Percentiles rank a stretch among this genome's conserved stretches.
phyloP scores from a whole-genome alignment of 1,284 basidiomycete species.

The Austroboletus niveus region DNA sequence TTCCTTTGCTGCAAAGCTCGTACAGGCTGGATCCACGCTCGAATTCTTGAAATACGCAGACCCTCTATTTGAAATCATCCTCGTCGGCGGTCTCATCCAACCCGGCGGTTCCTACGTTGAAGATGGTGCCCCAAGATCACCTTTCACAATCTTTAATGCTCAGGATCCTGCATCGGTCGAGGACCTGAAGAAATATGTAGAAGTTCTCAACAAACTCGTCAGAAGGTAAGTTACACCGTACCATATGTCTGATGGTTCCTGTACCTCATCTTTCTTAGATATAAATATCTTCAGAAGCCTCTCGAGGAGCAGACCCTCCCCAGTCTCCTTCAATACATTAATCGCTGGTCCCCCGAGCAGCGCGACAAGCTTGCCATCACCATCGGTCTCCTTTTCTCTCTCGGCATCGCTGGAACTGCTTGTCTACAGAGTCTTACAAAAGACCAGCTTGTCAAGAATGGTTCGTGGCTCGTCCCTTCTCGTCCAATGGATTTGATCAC shows the following conservation, averaged over 20 bases:
- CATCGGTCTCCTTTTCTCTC: constrained; percentile 78
- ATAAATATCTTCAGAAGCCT: constrained; percentile 97
- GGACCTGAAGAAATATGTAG: constrained; percentile 89
- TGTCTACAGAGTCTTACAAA: constrained; percentile 84
- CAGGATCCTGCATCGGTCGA: constrained; percentile 75
- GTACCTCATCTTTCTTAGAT: constrained; percentile 48
- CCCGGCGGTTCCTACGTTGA: constrained; percentile 92
- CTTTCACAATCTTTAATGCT: constrained; percentile 83
- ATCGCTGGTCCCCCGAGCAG: constrained; percentile 75
- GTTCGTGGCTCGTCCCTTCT: constrained; percentile 38
- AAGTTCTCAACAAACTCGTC: constrained; percentile 93
- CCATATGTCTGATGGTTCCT: not conserved
- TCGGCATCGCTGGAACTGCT: constrained; percentile 74
- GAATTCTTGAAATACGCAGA: constrained; percentile 97
- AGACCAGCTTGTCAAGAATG: constrained; percentile 94
- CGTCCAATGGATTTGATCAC: not conserved
- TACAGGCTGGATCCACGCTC: constrained; percentile 87
- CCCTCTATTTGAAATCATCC: constrained; percentile 90
- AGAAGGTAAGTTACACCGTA: constrained; percentile 59
- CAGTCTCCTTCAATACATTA: constrained; percentile 84
- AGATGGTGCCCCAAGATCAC: constrained; percentile 75
- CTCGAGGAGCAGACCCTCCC: constrained; percentile 86
- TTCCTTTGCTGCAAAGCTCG: constrained; percentile 78
- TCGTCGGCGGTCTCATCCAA: constrained; percentile 93
- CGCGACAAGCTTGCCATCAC: constrained; percentile 83